Percentiles rank a stretch among this genome's conserved stretches.
Conservation (phyloP, 2,329 filamentous ascomycete genomes). For the Phyllosticta ampelicida region DNA sequence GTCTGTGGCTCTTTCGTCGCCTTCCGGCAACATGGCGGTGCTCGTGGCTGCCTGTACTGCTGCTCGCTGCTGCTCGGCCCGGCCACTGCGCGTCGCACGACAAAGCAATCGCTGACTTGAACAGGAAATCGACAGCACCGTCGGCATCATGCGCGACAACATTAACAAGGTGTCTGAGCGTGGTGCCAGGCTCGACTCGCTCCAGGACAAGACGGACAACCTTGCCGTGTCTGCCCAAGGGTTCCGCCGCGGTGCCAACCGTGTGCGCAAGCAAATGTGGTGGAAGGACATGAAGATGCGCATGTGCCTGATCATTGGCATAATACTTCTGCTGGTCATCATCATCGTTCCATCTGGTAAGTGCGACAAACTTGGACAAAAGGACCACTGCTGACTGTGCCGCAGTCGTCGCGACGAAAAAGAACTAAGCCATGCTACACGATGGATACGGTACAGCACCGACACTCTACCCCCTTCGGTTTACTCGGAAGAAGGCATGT, state of each 20-base stretch:
- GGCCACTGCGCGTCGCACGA: neutral
- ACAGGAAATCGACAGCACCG: conserved; percentile 95
- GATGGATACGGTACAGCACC: conserved; percentile 1
- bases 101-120: neutral
- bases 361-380: conserved; percentile 20
- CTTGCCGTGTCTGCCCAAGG: conserved; percentile 85
- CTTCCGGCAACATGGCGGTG: neutral
- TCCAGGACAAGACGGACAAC: conserved; percentile 91
- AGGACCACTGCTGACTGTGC: conserved; percentile 13
- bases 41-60: neutral
- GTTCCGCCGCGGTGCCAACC: conserved; percentile 92
- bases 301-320: conserved; percentile 84
- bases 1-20: neutral
- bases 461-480: conserved; percentile 5
- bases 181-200: conserved; percentile 75
- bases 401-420: conserved; percentile 12
- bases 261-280: conserved; percentile 93
- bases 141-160: conserved; percentile 92
- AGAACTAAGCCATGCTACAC: conserved; percentile 6
- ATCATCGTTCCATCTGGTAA: conserved; percentile 90
- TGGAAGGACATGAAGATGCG: conserved; percentile 99
- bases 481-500: conserved; percentile 6
- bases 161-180: conserved; percentile 94
- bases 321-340: conserved; percentile 82
- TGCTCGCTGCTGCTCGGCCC: neutral